Conservation (phyloP, 352 stramenopile species). For the Globisporangium lucens region DNA sequence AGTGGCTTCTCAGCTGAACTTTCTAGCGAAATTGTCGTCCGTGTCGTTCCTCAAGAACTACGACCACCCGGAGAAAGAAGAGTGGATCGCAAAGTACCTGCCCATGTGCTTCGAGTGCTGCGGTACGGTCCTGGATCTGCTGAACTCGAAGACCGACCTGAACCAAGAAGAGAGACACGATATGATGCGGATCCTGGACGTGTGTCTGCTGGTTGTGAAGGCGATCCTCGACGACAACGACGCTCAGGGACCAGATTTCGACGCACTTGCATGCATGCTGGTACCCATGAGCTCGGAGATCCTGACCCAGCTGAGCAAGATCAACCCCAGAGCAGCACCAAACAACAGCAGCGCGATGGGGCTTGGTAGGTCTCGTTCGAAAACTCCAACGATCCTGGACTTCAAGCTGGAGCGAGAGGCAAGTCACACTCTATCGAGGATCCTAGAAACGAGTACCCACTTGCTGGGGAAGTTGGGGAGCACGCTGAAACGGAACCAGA, state of each 20-base stretch:
- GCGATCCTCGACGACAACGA: conserved; percentile 58
- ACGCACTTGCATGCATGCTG: conserved; percentile 43
- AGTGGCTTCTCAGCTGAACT: conserved; percentile 35
- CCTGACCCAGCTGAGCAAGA: conserved; percentile 39
- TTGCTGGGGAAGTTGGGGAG: conserved; percentile 37
- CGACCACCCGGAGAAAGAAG: conserved; percentile 38
- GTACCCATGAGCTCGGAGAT: conserved; percentile 55
- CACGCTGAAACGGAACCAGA: conserved; percentile 48
- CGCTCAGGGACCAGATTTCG: conserved; percentile 23
- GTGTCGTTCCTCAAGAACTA: conserved; percentile 46
- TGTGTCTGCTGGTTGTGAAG: conserved; percentile 49
- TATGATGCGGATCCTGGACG: conserved; percentile 60
- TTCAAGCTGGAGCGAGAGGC: conserved; percentile 2
- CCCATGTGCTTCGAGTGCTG: conserved; percentile 67
- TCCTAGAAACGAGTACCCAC: conserved; percentile 35
- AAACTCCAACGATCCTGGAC: not conserved
- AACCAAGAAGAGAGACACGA: conserved; percentile 22
- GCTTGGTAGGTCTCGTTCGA: conserved; percentile 7
- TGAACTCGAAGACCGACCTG: conserved; percentile 18
- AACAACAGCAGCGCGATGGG: conserved; percentile 11
- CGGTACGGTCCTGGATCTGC: conserved; percentile 54
- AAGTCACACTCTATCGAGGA: conserved; percentile 10
- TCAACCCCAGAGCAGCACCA: conserved; percentile 18
- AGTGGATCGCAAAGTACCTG: conserved; percentile 60
- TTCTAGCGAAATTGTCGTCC: conserved; percentile 42